phyloP scores from a whole-genome alignment of 2,329 filamentous ascomycete genomes.

The Talaromyces albobiverticillius region DNA sequence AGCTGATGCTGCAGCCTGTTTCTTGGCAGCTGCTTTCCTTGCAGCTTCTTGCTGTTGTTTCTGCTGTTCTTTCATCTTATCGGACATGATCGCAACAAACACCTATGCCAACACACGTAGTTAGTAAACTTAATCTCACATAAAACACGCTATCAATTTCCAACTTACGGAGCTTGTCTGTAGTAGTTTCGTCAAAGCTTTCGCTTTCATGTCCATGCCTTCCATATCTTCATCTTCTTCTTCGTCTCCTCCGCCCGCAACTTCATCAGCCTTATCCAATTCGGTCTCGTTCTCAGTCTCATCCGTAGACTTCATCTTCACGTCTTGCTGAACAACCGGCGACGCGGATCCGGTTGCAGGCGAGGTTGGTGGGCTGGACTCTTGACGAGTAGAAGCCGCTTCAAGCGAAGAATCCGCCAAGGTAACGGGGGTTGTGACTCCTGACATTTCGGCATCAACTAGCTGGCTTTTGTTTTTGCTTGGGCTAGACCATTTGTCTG shows the following conservation, averaged over 20 bases:
- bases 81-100: constrained; percentile 49
- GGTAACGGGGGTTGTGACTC: constrained; percentile 25
- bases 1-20: constrained; percentile 25
- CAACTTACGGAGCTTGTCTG: constrained; percentile 43
- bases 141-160: neutral
- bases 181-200: constrained; percentile 44
- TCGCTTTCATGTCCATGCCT: constrained; percentile 43
- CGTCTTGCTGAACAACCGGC: neutral
- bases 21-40: constrained; percentile 34
- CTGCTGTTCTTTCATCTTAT: constrained; percentile 47
- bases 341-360: constrained; percentile 19
- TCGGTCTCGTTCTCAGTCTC: neutral
- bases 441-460: constrained; percentile 23
- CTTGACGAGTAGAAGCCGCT: constrained; percentile 24
- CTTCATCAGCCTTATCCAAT: neutral
- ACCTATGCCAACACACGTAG: constrained; percentile 28
- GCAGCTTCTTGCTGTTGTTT: constrained; percentile 45
- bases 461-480: neutral
- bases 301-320: constrained; percentile 11
- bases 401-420: neutral
- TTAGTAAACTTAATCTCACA: constrained; percentile 1
- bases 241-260: neutral
- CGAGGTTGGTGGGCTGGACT: constrained; percentile 29
- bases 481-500: constrained; percentile 7
- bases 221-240: constrained; percentile 24